phyloP scores from a whole-genome alignment of 441 rosid genomes.

The Aleurites moluccanus region DNA sequence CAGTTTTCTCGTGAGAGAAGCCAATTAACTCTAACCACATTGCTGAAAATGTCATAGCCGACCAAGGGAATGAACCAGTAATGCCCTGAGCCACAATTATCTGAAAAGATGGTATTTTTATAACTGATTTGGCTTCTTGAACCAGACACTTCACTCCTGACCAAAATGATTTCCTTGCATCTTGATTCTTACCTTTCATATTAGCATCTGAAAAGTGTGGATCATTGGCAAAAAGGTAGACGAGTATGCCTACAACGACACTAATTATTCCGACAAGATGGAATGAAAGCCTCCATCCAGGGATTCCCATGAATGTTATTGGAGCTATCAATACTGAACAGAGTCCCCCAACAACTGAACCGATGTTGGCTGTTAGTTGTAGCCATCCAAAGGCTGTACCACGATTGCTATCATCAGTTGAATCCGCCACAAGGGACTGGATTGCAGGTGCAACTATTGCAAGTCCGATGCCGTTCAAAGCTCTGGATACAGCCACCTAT shows the following conservation, averaged over 20 bases:
- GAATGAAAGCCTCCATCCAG: conserved; percentile 88
- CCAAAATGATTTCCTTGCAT: conserved; percentile 38
- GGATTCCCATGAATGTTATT: conserved; percentile 56
- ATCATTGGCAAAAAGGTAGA: conserved; percentile 61
- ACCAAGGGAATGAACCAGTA: conserved; percentile 81
- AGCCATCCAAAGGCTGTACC: conserved; percentile 89
- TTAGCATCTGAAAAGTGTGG: conserved; percentile 52
- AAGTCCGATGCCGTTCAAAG: conserved; percentile 76
- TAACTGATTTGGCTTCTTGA: conserved; percentile 53
- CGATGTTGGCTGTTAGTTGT: conserved; percentile 65
- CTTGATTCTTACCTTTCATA: conserved; percentile 29
- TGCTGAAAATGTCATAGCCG: conserved; percentile 75
- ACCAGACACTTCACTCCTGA: conserved; percentile 59
- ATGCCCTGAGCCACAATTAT: conserved; percentile 86
- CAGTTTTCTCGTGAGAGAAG: conserved; percentile 69
- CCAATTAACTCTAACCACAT: conserved; percentile 91
- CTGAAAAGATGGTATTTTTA: conserved; percentile 66
- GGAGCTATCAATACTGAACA: conserved; percentile 71
- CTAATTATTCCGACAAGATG: conserved; percentile 74
- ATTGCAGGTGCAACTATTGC: conserved; percentile 73
- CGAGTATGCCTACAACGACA: conserved; percentile 60
- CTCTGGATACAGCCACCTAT: conserved; percentile 73
- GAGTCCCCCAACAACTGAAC: conserved; percentile 69
- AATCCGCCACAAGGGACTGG: conserved; percentile 80
- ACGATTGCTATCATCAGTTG: conserved; percentile 65